These are phyloP conservation scores for Aureobasidium sp. DNA, from an alignment of 2,329 filamentous ascomycete genomes.

Conservation along the genomic window DNA sequence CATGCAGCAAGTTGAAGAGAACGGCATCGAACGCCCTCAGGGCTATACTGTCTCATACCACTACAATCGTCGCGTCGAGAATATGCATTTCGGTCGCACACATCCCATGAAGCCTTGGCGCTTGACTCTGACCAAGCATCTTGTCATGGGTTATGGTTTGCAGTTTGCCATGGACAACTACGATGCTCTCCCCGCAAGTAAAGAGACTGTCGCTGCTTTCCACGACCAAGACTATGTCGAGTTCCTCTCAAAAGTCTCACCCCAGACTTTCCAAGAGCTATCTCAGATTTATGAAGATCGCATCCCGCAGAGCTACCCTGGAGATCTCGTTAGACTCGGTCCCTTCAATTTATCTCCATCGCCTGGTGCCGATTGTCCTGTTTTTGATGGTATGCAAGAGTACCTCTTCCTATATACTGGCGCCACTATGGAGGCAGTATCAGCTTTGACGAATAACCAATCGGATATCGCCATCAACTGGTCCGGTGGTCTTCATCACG, in stretches of 20 bases:
- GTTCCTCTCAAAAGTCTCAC: slow-evolving; percentile 53
- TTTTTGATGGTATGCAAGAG: slow-evolving; percentile 92
- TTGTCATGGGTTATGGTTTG: slow-evolving; percentile 92
- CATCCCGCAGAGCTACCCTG: slow-evolving; percentile 36
- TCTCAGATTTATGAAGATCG: slow-evolving; percentile 43
- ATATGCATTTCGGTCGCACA: slow-evolving; percentile 91
- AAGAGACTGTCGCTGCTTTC: slow-evolving; percentile 79
- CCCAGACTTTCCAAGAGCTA: slow-evolving; percentile 42
- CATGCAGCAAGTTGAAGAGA: slow-evolving; percentile 46
- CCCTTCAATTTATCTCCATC: slow-evolving; percentile 64
- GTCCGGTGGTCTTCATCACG: slow-evolving; percentile 94
- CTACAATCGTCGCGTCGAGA: slow-evolving; percentile 89
- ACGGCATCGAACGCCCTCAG: slow-evolving; percentile 70
- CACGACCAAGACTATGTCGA: slow-evolving; percentile 87
- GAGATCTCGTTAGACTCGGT: slow-evolving; percentile 36
- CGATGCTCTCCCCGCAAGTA: slow-evolving; percentile 72
- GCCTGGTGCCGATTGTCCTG: slow-evolving; percentile 78
- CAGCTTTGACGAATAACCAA: slow-evolving; percentile 77
- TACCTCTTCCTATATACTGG: slow-evolving; percentile 93
- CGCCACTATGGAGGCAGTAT: slow-evolving; percentile 81
- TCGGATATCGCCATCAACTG: slow-evolving; percentile 96
- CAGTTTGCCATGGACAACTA: slow-evolving; percentile 96
- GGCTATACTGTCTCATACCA: slow-evolving; percentile 93
- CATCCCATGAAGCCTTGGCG: slow-evolving; percentile 99
- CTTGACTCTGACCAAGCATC: slow-evolving; percentile 85